Conservation (phyloP, 73 alveolate genomes). For the Paramecium sonneborni region DNA sequence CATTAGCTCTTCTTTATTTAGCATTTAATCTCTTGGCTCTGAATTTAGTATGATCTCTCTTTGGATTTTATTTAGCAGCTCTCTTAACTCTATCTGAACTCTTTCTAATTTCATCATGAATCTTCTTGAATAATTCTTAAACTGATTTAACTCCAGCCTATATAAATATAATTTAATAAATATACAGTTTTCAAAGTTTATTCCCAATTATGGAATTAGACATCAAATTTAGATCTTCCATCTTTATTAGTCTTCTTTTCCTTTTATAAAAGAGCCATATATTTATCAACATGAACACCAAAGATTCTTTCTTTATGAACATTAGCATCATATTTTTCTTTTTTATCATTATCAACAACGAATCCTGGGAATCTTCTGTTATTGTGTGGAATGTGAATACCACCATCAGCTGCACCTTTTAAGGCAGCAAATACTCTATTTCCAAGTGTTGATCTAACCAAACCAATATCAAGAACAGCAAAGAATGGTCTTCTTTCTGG, state of each 20-base stretch:
- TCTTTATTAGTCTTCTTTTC: constrained; percentile 57
- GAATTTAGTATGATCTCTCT: constrained; percentile 81
- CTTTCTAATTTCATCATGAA: constrained; percentile 97
- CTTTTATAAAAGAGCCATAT: constrained; percentile 92
- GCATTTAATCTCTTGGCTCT: constrained; percentile 84
- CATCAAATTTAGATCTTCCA: constrained; percentile 79
- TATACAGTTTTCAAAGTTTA: constrained; percentile 78
- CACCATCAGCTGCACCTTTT: constrained; percentile 99
- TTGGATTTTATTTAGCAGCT: constrained; percentile 76
- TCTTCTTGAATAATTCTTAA: constrained; percentile 94
- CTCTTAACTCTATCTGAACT: constrained; percentile 82
- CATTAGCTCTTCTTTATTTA: constrained; percentile 92
- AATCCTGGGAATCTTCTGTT: constrained; percentile 99
- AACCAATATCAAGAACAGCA: constrained; percentile 99
- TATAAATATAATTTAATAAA: neutral
- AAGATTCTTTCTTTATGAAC: constrained; percentile 98
- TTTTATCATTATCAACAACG: constrained; percentile 85
- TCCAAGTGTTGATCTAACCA: constrained; percentile 99
- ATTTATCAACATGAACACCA: constrained; percentile 97
- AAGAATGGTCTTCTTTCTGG: constrained; percentile 96
- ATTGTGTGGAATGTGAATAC: constrained; percentile 98
- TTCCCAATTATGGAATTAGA: constrained; percentile 93
- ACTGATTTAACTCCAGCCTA: constrained; percentile 81
- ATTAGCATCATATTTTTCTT: constrained; percentile 91
- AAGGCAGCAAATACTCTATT: constrained; percentile 99